These are phyloP conservation scores for Lepiota brunneoincarnata DNA, from an alignment of 768 basidiomycete species.

Conservation along the genomic window DNA sequence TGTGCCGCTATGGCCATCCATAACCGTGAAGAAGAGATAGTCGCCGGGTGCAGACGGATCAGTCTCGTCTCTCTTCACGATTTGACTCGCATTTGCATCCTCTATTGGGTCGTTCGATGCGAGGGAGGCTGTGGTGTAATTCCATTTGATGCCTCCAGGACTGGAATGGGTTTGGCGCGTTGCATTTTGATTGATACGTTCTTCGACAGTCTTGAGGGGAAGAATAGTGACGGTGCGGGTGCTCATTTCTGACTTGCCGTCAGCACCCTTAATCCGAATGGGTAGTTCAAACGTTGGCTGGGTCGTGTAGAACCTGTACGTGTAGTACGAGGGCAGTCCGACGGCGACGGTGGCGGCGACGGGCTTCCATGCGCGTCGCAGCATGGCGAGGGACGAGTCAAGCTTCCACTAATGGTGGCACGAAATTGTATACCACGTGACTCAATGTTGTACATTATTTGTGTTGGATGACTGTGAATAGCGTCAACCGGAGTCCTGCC, in stretches of 20 bases:
- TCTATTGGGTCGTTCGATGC: slow-evolving; percentile 91
- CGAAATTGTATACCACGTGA: too few species aligned
- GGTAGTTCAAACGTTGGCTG: slow-evolving; percentile 58
- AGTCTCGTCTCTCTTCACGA: slow-evolving; percentile 62
- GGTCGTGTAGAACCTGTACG: slow-evolving; percentile 43
- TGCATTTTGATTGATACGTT: slow-evolving; percentile 55
- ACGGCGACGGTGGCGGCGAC: slow-evolving; percentile 53
- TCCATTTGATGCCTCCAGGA: slow-evolving; percentile 64
- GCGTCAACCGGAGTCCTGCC: not conserved
- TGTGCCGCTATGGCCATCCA: slow-evolving; percentile 88
- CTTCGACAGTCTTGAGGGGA: slow-evolving; percentile 51
- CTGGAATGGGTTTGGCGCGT: slow-evolving; percentile 41
- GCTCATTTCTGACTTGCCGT: slow-evolving; percentile 58
- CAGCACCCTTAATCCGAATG: slow-evolving; percentile 50
- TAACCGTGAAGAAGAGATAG: slow-evolving; percentile 81
- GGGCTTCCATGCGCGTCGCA: slow-evolving; percentile 68
- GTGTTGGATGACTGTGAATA: not conserved
- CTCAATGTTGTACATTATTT: too few species aligned
- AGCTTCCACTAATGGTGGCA: too few species aligned
- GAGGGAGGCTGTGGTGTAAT: slow-evolving; percentile 74
- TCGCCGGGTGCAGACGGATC: slow-evolving; percentile 64
- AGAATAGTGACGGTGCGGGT: slow-evolving; percentile 54
- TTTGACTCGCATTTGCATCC: slow-evolving; percentile 74
- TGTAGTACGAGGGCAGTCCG: slow-evolving; percentile 58
- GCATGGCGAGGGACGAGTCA: slow-evolving; percentile 38